These are phyloP conservation scores for Nigrospora osmanthi DNA, from an alignment of 2,329 filamentous ascomycete species.

Conservation along the genomic window DNA sequence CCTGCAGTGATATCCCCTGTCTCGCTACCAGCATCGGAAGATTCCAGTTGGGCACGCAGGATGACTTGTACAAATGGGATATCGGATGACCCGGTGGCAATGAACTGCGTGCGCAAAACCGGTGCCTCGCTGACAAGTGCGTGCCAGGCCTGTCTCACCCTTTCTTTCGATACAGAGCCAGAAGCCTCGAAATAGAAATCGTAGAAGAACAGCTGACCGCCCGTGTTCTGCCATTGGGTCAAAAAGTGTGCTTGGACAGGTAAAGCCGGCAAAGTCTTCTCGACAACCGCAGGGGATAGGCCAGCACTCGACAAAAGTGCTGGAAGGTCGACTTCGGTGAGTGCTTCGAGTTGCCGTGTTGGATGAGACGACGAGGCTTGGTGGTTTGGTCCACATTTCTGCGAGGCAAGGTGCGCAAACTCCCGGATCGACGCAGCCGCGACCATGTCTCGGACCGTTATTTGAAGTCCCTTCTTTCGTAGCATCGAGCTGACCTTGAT, in stretches of 20 bases:
- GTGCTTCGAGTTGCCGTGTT: too few species aligned
- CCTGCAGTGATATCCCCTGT: slow-evolving; percentile 11
- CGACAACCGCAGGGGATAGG: slow-evolving; percentile 37
- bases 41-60: slow-evolving; percentile 23
- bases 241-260: slow-evolving; percentile 79
- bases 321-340: slow-evolving; percentile 17
- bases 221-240: slow-evolving; percentile 62
- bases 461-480: slow-evolving; percentile 49
- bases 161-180: slow-evolving; percentile 18
- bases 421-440: slow-evolving; percentile 54
- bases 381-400: not conserved
- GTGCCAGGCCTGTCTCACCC: slow-evolving; percentile 54
- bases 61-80: slow-evolving; percentile 59
- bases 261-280: slow-evolving; percentile 58
- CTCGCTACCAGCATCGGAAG: slow-evolving; percentile 3
- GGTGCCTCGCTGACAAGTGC: slow-evolving; percentile 45
- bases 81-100: slow-evolving; percentile 35
- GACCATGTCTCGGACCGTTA: slow-evolving; percentile 67
- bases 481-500: slow-evolving; percentile 75
- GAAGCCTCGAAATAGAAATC: slow-evolving; percentile 51
- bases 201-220: slow-evolving; percentile 64
- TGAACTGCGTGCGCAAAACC: slow-evolving; percentile 63
- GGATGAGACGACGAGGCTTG: not conserved
- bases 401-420: slow-evolving; percentile 40
- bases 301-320: slow-evolving; percentile 29